Conservation (phyloP, 164 flowering plant genomes). For the Berberis vulgaris region DNA sequence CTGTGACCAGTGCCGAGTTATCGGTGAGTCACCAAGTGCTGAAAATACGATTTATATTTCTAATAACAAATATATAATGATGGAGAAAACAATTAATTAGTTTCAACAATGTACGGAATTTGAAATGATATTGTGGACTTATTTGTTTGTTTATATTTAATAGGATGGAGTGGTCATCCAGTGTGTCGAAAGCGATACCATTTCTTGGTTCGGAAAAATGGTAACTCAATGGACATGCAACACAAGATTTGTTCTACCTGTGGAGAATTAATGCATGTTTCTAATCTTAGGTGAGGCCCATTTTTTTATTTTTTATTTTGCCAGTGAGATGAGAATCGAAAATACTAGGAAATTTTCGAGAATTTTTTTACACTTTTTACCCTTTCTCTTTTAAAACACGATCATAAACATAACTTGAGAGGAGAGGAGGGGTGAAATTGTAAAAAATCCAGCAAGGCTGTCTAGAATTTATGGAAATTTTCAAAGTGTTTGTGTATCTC, state of each 20-base stretch:
- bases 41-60: too few relatives aligned
- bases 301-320: too few relatives aligned
- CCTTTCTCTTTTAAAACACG: too few relatives aligned
- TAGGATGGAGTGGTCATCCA: constrained; percentile 82
- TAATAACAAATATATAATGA: too few relatives aligned
- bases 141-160: neutral
- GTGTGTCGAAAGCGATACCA: constrained; percentile 78
- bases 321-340: too few relatives aligned
- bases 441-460: too few relatives aligned
- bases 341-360: too few relatives aligned
- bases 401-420: neutral
- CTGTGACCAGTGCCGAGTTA: constrained; percentile 91
- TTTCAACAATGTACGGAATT: too few relatives aligned
- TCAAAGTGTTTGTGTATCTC: too few relatives aligned
- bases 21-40: constrained; percentile 50
- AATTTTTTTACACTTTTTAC: too few relatives aligned
- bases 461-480: too few relatives aligned
- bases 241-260: constrained; percentile 52
- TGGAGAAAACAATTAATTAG: too few relatives aligned
- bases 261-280: constrained; percentile 40
- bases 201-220: constrained; percentile 47
- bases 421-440: neutral
- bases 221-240: constrained; percentile 41
- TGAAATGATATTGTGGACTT: neutral
- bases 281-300: constrained; percentile 46